Percentiles rank a stretch among this genome's conserved stretches.
phyloP scores from a whole-genome alignment of 2,329 filamentous ascomycete species.

The Aspergillus ochraceus region DNA sequence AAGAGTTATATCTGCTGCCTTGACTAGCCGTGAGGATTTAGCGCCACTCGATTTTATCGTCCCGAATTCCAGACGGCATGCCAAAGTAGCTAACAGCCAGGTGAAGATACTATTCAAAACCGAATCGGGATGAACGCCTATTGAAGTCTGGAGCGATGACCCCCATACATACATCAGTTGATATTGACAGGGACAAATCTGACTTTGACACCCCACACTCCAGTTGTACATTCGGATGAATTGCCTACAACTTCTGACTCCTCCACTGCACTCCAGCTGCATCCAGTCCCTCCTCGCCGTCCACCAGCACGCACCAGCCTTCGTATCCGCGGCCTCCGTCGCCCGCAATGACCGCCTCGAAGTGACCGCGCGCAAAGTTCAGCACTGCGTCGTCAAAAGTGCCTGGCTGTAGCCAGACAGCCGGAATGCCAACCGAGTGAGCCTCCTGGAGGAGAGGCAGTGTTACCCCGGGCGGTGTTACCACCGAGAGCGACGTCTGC shows the following conservation, averaged over 20 bases:
- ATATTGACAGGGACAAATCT: too few species aligned
- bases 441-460: slow-evolving; percentile 74
- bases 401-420: slow-evolving; percentile 89
- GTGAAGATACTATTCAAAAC: too few species aligned
- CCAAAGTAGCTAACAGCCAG: too few species aligned
- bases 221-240: not conserved
- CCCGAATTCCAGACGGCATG: too few species aligned
- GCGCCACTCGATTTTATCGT: too few species aligned
- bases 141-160: too few species aligned
- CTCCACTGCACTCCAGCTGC: slow-evolving; percentile 58
- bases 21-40: not conserved
- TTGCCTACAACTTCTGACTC: slow-evolving; percentile 40
- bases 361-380: slow-evolving; percentile 66
- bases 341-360: slow-evolving; percentile 67
- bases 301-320: slow-evolving; percentile 86
- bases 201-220: too few species aligned
- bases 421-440: slow-evolving; percentile 67
- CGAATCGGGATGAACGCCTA: too few species aligned
- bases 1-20: too few species aligned
- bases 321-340: slow-evolving; percentile 66
- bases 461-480: slow-evolving; percentile 81
- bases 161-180: too few species aligned
- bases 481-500: slow-evolving; percentile 76
- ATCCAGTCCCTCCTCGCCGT: slow-evolving; percentile 63
- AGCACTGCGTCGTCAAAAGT: slow-evolving; percentile 78